Evolutionary conservation across 2,329 filamentous ascomycete genomes (phyloP), one percentile per base, ranked within the genome.

Genomic region (Sphaerulina populicola): DNA sequence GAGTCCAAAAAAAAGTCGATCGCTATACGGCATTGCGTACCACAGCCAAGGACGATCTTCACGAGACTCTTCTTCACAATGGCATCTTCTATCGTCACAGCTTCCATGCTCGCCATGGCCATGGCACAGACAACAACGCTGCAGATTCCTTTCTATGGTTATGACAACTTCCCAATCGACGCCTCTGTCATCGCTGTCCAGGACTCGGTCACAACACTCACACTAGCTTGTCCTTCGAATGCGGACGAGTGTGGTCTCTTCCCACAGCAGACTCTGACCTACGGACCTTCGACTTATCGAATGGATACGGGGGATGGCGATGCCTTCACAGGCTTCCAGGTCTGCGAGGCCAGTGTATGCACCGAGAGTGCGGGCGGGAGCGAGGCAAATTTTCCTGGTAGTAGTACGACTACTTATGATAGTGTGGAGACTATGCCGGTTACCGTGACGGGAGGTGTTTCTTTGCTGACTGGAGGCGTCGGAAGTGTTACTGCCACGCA

Each of bases 191-290:
- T 61, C 41, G 40, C 38, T 23, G 52, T 53, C 37, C 36, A 51
- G 41, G 30, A 44, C 44, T 31, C 36, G 14, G 41, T 51, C 14
- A 61, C 59, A 18, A 57, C 56, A 6, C 27, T 60, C n/a, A 8
- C 40, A 0, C 55, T 61, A 36, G 47, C 51, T 31, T 61, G 59
- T 27, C 48, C 52, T 5, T 29, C 48, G 7, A 40, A 43, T 4
- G 52, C 53, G 10, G 57, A 55, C 30, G 59, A 60, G 29, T 61
- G 59, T 52, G 59, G 59, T 8, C 56, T 61, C 39, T 58, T 60
- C 41, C 54, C 57, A 14, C 36, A 23, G 3, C 57, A 60, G 37
- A 57, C 56, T 10, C 30, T 61, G 10, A 58, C 51, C 29, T 45
- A 52, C 11, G 57, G 59, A 2, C 52, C 59, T 6, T 55, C 47